Evolutionary conservation across 345 rosid genomes (phyloP), one percentile per base, ranked within the genome.

Genomic region (Gossypium ekmanianum): DNA sequence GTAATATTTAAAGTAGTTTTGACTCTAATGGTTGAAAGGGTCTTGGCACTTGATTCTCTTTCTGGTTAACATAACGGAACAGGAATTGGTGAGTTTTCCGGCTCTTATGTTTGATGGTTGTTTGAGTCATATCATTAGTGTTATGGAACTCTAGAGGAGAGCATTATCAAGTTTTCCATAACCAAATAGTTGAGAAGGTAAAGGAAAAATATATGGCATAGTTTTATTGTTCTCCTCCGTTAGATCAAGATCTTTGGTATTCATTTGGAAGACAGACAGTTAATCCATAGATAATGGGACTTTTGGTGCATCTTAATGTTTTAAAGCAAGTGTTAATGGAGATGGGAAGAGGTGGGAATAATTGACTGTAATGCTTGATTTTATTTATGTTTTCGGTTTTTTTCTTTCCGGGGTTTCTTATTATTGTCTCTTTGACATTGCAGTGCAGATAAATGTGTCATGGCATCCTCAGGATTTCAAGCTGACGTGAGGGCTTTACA

Each of bases 381-480:
- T 72, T 48, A 11, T 10, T 26, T 12, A 22, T 58, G 29, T 26
- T 58, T 5, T 34, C 13, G 1, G 75, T 13, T n/a, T 56, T 57
- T 57, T 17, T 41, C 52, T n/a, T 17, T 48, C 9, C 9, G 16
- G 16, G 26, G 47, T 74, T 54, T 26, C 16, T 76, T 11, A 68
- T 76, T 16, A 27, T 59, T 24, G 1, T 74, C 48, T 26, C 48
- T 74, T 27, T 44, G 34, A 62, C 63, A 17, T 51, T 51, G 22
- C 92, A 93, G 98, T 83, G 98, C 97, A 1, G 93, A 93, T 72
- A 91, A 88, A 72, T 81, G 88, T 78, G 85, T 95, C 13, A 80
- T 95, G 90, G 93, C 98, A 71, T 93, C 99, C 48, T 95, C 98
- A 27, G 99, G 99, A 3, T 95, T 95, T 80, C 98, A 95, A 78